Base-by-base conservation (phyloP, 805 yeast species). In the Lipomyces chichibuensis region DNA sequence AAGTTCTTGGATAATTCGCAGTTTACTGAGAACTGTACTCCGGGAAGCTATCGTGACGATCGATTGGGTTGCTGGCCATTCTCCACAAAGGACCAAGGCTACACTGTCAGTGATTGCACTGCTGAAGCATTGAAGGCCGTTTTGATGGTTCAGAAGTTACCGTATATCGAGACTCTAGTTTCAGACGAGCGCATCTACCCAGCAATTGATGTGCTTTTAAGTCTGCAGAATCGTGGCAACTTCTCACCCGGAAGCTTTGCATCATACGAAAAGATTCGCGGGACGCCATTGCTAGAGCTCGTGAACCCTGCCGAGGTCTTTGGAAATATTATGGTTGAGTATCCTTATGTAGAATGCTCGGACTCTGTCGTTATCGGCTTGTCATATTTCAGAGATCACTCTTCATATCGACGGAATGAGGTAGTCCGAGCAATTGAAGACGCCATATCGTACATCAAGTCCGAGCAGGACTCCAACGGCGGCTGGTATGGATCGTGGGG, bases 401-500 rank as follows among this genome's bases (percentile, higher is more conserved):
- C 84, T 74, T 81, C 84, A 60, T 92, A 95, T 75, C 85, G 90
- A 66, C 78, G 83, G 4, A 83, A 81, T 4, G 92, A 90, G 39
- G 88, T 95, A 37, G 80, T 82, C 61, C 67, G 79, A n/a, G 88
- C 97, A 0, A 90, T 95, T 57, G 81, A 84, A 3, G 82, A 86
- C 63, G 98, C 97, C 0, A 83, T 91, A 17, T 77, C 83, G 3
- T 95, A 89, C 74, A 90, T 95, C 56, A 85, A 84, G 60, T 77
- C 80, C 2, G 85, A 85, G 1, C 99, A 95, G 77, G 80, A 82
- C 56, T 74, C 75, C 0, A 97, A 95, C 77, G 99, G 99, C 0
- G 88, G 96, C 14, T 95, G 98, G 98, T 96, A 93, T 77, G 99
- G 99, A 0, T 87, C 92, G 53, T 95, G 99, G 99, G 99, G 99